These are phyloP conservation scores for Blepharisma japonicum DNA, from an alignment of 73 alveolate genomes.

Conservation along the genomic window DNA sequence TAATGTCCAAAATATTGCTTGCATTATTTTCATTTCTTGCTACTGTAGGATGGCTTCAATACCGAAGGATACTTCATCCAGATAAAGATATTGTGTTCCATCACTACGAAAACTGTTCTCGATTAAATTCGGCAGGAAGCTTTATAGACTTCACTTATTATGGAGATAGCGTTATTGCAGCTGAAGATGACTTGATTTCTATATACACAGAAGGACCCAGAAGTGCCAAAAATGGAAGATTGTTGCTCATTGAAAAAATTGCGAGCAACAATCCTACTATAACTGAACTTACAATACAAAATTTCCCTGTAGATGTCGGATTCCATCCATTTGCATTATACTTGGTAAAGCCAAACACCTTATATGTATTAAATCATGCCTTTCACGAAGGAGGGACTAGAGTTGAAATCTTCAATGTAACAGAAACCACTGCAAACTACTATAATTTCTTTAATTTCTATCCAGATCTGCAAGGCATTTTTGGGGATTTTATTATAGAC, in stretches of 20 bases:
- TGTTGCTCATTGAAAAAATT: not conserved
- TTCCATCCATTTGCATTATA: not conserved
- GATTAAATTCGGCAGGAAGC: not conserved
- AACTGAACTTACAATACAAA: not conserved
- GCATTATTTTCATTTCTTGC: not conserved
- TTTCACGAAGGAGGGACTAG: slow-evolving; percentile 17
- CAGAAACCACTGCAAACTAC: not conserved
- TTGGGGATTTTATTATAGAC: slow-evolving; percentile 8
- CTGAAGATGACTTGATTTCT: not conserved
- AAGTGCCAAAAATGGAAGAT: not conserved
- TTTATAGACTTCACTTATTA: not conserved
- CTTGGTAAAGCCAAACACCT: not conserved
- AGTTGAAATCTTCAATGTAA: not conserved
- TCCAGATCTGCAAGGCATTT: not conserved
- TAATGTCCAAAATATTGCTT: not conserved
- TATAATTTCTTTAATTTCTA: not conserved
- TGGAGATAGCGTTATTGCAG: slow-evolving; percentile 14
- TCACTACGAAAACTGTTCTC: not conserved
- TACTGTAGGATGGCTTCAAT: slow-evolving; percentile 7
- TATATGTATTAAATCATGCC: slow-evolving; percentile 22
- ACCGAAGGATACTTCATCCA: not conserved
- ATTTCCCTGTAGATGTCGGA: not conserved
- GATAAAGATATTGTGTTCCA: slow-evolving; percentile 11
- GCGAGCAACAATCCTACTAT: not conserved
- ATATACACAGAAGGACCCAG: not conserved